Evolutionary conservation across 148 eudicot species (phyloP).

Genomic region (Amaranthus cruentus): DNA sequence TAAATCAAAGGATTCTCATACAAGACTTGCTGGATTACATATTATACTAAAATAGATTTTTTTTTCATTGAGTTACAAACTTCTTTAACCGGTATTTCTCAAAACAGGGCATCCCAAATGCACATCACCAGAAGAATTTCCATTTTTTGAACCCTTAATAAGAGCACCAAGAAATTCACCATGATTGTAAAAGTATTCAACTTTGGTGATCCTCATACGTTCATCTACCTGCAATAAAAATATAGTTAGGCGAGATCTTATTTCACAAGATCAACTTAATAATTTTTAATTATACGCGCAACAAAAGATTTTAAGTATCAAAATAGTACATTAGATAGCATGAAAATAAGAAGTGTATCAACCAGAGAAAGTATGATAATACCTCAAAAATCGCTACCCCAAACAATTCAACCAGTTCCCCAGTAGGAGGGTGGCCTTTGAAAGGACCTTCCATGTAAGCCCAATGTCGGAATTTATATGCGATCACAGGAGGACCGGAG

Average conservation of each 20-base stretch:
- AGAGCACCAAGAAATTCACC: constrained; percentile 64
- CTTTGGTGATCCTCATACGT: constrained; percentile 49
- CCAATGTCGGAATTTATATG: constrained; percentile 82
- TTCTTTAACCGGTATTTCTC: constrained; percentile 20
- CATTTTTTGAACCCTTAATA: constrained; percentile 31
- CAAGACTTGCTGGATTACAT: no score
- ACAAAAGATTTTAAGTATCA: no score
- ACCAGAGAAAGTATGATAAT: neutral
- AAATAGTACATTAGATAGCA: neutral
- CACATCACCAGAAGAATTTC: constrained; percentile 15
- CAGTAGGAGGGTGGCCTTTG: constrained; percentile 66
- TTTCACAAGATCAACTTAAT: no score
- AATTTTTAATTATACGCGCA: no score
- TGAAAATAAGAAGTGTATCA: neutral
- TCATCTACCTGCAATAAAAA: constrained; percentile 47
- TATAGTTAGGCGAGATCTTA: neutral
- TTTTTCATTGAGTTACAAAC: neutral
- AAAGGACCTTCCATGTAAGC: constrained; percentile 84
- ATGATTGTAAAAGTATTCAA: constrained; percentile 63
- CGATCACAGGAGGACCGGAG: constrained; percentile 63
- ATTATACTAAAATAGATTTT: neutral
- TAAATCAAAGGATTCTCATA: no score
- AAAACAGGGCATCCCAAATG: constrained; percentile 46
- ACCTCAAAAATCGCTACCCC: constrained; percentile 64
- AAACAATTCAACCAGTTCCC: constrained; percentile 53